These are phyloP conservation scores for Trichocomaceae sp. DNA, from an alignment of 2,329 filamentous ascomycete species.

Conservation along the genomic window DNA sequence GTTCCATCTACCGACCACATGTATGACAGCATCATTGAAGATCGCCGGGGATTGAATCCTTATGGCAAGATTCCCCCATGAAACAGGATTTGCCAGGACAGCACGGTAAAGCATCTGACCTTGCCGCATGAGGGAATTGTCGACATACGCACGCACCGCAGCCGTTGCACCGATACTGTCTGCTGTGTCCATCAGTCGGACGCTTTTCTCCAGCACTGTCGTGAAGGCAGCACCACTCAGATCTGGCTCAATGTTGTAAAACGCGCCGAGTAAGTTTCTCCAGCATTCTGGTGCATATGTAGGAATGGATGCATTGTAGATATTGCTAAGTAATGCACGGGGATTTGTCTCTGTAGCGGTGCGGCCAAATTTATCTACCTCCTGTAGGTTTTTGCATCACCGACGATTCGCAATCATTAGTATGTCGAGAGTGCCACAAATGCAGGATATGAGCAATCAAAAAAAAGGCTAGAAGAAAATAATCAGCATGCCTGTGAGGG, in stretches of 20 bases:
- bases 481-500: background rate
- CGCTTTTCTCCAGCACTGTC: constrained; percentile 34
- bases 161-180: constrained; percentile 41
- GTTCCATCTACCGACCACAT: constrained; percentile 28
- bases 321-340: background rate
- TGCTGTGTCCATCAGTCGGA: constrained; percentile 39
- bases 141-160: constrained; percentile 41
- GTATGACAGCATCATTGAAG: constrained; percentile 28
- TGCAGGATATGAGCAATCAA: background rate
- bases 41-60: constrained; percentile 41
- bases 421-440: background rate
- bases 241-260: constrained; percentile 40
- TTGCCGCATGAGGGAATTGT: constrained; percentile 43
- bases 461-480: background rate
- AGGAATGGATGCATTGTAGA: background rate
- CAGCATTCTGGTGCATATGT: constrained; percentile 27
- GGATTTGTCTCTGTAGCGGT: constrained; percentile 14
- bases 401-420: background rate
- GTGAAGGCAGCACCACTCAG: constrained; percentile 36
- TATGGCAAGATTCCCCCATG: constrained; percentile 42
- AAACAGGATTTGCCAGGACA: constrained; percentile 37
- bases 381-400: constrained; percentile 18
- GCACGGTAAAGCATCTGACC: constrained; percentile 42
- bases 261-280: constrained; percentile 40
- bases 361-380: constrained; percentile 29